These are phyloP conservation scores for Clausena lansium DNA, from an alignment of 345 rosid species.

Conservation along the genomic window DNA sequence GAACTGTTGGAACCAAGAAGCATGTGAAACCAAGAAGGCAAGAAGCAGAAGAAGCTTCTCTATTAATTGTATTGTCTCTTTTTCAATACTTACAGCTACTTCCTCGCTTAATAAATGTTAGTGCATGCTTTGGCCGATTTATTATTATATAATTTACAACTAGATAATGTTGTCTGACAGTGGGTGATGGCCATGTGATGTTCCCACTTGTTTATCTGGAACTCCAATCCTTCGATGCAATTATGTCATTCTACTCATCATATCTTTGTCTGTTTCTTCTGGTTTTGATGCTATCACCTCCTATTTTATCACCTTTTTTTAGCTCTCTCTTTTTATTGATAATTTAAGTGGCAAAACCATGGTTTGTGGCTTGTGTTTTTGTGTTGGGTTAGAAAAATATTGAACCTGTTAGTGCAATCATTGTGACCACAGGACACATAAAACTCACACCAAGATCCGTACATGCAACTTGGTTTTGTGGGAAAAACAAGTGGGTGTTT, in stretches of 20 bases:
- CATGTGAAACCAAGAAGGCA: neutral
- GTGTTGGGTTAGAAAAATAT: neutral
- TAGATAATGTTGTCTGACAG: slow-evolving; percentile 12
- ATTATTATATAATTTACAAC: neutral
- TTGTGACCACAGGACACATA: slow-evolving; percentile 13
- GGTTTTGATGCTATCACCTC: neutral
- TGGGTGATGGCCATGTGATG: slow-evolving; percentile 9
- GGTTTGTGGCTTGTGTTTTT: neutral
- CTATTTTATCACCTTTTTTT: neutral
- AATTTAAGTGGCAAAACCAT: neutral
- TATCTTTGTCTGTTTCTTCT: slow-evolving; percentile 17
- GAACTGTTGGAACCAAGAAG: neutral
- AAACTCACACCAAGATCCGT: slow-evolving; percentile 23
- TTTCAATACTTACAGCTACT: slow-evolving; percentile 13
- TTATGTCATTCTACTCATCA: neutral
- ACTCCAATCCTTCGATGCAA: neutral
- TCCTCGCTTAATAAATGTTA: neutral
- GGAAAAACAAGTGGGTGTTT: slow-evolving; percentile 15
- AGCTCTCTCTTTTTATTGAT: neutral
- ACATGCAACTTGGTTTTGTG: slow-evolving; percentile 17
- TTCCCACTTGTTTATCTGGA: slow-evolving; percentile 9
- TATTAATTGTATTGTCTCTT: neutral
- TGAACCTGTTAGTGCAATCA: slow-evolving; percentile 9
- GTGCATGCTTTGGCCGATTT: slow-evolving; percentile 7
- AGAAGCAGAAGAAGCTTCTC: neutral